phyloP scores from a whole-genome alignment of 2,329 filamentous ascomycete species.

The Thielaviopsis cerberus region DNA sequence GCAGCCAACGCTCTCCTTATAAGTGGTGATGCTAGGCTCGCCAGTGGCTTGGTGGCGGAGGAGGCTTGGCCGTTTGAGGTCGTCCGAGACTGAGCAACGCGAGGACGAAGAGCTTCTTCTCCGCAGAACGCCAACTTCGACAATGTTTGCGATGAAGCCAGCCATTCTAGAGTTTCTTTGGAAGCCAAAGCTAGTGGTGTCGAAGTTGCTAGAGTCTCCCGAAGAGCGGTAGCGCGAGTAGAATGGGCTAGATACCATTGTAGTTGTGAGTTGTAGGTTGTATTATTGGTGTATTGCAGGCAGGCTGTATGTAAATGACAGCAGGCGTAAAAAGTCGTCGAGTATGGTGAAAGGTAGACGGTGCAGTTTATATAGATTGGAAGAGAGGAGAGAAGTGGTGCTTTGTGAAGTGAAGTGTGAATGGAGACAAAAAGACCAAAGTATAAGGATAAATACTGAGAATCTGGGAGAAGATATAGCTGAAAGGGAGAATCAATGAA shows the following conservation, averaged over 20 bases:
- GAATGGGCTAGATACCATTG: slow-evolving; percentile 9
- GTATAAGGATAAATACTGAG: background rate
- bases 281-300: background rate
- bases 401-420: background rate
- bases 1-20: slow-evolving; percentile 8
- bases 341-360: background rate
- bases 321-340: background rate
- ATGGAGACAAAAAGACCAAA: background rate
- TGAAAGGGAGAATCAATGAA: background rate
- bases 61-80: slow-evolving; percentile 10
- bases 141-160: slow-evolving; percentile 11
- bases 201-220: slow-evolving; percentile 4
- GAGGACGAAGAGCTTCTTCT: slow-evolving; percentile 11
- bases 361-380: background rate
- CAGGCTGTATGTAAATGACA: background rate
- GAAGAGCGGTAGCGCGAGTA: slow-evolving; percentile 8
- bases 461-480: background rate
- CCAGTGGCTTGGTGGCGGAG: slow-evolving; percentile 11
- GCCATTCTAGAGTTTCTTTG: slow-evolving; percentile 8
- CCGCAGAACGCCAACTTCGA: slow-evolving; percentile 7
- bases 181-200: slow-evolving; percentile 5
- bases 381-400: background rate
- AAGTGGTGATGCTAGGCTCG: slow-evolving; percentile 8
- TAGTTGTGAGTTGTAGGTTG: background rate
- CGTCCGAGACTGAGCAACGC: slow-evolving; percentile 11